Conservation (phyloP, 257 asterid species). For the Solanum commersonii region DNA sequence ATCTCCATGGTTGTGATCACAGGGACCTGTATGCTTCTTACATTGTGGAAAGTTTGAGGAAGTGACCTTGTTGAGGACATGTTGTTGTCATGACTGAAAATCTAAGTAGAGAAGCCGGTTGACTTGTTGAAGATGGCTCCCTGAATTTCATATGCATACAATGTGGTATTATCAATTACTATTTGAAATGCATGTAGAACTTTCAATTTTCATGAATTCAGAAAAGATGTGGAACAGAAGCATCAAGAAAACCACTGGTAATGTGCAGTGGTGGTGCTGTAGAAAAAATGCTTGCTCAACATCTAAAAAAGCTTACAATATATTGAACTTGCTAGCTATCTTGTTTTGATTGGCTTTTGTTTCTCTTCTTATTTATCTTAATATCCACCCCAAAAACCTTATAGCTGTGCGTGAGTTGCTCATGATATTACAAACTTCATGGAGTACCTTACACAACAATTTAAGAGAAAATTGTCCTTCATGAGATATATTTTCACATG, state of each 20-base stretch:
- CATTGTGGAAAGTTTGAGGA: conserved; percentile 74
- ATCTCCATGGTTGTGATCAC: conserved; percentile 7
- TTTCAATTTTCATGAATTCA: background rate
- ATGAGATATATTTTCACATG: background rate
- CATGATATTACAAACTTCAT: background rate
- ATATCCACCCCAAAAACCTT: background rate
- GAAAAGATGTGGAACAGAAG: background rate
- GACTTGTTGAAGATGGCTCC: background rate
- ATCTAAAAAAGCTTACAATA: background rate
- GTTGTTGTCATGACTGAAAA: background rate
- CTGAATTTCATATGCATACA: background rate
- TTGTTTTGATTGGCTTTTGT: background rate
- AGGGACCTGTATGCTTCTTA: conserved; percentile 85
- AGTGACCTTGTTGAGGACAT: conserved; percentile 18
- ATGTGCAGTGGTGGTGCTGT: background rate
- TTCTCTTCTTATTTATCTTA: background rate
- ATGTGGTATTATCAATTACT: background rate
- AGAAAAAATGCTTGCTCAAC: background rate
- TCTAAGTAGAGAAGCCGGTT: background rate
- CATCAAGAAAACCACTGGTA: background rate
- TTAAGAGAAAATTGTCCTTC: background rate
- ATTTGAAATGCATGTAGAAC: background rate
- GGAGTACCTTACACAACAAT: background rate
- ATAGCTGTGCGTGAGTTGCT: background rate
- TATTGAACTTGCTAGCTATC: background rate